Evolutionary conservation across 1,284 basidiomycete species (phyloP), one percentile per base, ranked within the genome.

Genomic region (Cutaneotrichosporon sp.): DNA sequence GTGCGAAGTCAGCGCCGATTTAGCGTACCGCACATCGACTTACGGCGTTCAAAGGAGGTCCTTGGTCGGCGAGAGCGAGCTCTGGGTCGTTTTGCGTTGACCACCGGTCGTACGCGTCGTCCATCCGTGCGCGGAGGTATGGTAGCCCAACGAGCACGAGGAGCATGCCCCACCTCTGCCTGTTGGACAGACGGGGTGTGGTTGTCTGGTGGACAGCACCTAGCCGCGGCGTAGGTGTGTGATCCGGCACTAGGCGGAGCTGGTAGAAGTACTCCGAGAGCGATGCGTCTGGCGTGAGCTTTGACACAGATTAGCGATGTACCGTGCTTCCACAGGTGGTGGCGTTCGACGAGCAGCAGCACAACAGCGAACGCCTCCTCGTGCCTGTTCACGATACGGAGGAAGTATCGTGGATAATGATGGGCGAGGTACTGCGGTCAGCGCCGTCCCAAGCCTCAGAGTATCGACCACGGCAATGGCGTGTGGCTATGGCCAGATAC

Each of bases 281-380:
- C 1, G 70, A 72, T 16, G 74, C 71, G 52, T 69, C 73, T 75
- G 51, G 14, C 19, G 46, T 46, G 19, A 52, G 50, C 44, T 14
- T 31, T 31, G 10, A 5, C 14, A 3, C 16, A 4, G 17, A 5
- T 20, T n/a, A 14, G 12, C 19, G 1, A 61, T 69, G 48, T 50
- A 88, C 93, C 86, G 73, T 86, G 84, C 71, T 81, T 86, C 61
- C 81, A 81, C 48, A 99, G 83, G 72, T 97, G 96, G 76, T 97
- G 86, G 24, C 84, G 79, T 75, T 99, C 96, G 5, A 98, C 84
- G 51, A 90, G 80, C 37, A 91, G 77, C 84, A 98, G 90, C 51
- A 96, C 77, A 14, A 84, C 58, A 0, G 90, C 88, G 67, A 96
- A 98, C 67, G 97, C 87, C 73, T 97, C 94, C 72, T 99, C 96